Evolutionary conservation across 2,329 filamentous ascomycete genomes (phyloP).

Genomic region (Calonectria pauciramosa): DNA sequence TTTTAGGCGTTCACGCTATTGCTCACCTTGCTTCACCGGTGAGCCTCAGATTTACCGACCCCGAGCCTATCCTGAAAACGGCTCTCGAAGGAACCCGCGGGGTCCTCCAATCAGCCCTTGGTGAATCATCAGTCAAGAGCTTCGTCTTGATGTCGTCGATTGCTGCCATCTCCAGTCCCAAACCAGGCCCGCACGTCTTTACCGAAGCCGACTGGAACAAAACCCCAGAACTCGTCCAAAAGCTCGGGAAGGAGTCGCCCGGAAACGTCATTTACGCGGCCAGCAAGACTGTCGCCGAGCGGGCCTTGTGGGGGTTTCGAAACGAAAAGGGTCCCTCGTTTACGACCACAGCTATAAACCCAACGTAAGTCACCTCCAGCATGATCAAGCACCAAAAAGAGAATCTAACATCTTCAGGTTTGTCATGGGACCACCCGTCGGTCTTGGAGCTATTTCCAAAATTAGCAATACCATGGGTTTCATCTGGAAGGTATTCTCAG

Average conservation of each 20-base stretch:
- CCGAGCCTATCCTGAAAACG: conserved; percentile 36
- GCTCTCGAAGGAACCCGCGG: conserved; percentile 36
- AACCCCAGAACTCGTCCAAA: conserved; percentile 32
- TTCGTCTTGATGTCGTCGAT: conserved; percentile 44
- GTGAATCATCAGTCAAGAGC: conserved; percentile 39
- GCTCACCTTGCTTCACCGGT: conserved; percentile 40
- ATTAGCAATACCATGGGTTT: conserved; percentile 37
- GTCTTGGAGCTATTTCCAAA: conserved; percentile 36
- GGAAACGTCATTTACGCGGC: conserved; percentile 38
- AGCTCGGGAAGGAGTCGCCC: conserved; percentile 36
- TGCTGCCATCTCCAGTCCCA: conserved; percentile 29
- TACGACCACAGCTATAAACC: conserved; percentile 42
- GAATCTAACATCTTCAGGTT: conserved; percentile 31
- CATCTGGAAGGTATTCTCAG: conserved; percentile 41
- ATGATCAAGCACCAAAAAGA: too few relatives aligned
- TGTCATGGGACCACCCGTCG: conserved; percentile 42
- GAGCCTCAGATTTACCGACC: conserved; percentile 37
- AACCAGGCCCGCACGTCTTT: conserved; percentile 28
- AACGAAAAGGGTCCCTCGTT: conserved; percentile 37
- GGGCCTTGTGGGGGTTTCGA: conserved; percentile 43
- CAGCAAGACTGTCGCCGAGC: conserved; percentile 40
- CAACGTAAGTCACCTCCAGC: conserved; percentile 27
- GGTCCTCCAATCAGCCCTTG: conserved; percentile 38
- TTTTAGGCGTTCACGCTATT: conserved; percentile 39
- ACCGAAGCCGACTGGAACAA: conserved; percentile 44